phyloP scores from a whole-genome alignment of 2,329 filamentous ascomycete species.

The Ascosphaera pollenicola region DNA sequence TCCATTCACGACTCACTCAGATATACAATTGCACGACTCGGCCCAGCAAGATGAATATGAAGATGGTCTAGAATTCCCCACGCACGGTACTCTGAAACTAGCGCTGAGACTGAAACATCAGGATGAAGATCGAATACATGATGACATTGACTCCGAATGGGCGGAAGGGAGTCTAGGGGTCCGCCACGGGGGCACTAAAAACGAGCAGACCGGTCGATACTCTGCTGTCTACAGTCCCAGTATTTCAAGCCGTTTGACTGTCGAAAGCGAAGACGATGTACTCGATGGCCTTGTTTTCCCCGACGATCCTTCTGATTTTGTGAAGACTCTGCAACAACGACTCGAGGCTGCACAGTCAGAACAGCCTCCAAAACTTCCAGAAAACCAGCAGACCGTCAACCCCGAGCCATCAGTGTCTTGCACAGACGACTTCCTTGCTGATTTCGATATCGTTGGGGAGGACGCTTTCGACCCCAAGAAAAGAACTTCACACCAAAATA shows the following conservation, averaged over 20 bases:
- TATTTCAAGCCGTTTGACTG: constrained; percentile 71
- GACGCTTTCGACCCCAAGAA: constrained; percentile 64
- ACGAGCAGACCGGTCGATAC: constrained; percentile 60
- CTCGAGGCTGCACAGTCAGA: constrained; percentile 22
- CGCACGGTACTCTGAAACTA: constrained; percentile 25
- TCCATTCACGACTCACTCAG: too few relatives aligned
- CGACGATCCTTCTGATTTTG: constrained; percentile 61
- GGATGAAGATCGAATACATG: constrained; percentile 31
- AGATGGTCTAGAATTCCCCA: constrained; percentile 48
- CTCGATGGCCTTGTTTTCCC: constrained; percentile 79
- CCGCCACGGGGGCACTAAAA: constrained; percentile 64
- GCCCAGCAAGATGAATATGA: constrained; percentile 40
- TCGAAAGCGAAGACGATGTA: constrained; percentile 83
- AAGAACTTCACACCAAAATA: constrained; percentile 69
- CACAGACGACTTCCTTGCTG: constrained; percentile 60
- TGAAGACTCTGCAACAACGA: constrained; percentile 51
- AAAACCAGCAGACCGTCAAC: constrained; percentile 6
- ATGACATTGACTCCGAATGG: constrained; percentile 70
- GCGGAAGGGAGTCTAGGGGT: constrained; percentile 84
- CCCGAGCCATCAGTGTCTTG: constrained; percentile 8
- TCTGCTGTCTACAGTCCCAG: constrained; percentile 82
- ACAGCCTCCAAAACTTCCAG: constrained; percentile 10
- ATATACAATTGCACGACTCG: constrained; percentile 5
- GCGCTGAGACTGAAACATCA: too few relatives aligned
- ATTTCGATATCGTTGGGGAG: constrained; percentile 66